A percentile compares a stretch with the other conserved stretches of the same genome.
Evolutionary conservation across 2,329 filamentous ascomycete genomes (phyloP).

Genomic region (Trichophyton simii): DNA sequence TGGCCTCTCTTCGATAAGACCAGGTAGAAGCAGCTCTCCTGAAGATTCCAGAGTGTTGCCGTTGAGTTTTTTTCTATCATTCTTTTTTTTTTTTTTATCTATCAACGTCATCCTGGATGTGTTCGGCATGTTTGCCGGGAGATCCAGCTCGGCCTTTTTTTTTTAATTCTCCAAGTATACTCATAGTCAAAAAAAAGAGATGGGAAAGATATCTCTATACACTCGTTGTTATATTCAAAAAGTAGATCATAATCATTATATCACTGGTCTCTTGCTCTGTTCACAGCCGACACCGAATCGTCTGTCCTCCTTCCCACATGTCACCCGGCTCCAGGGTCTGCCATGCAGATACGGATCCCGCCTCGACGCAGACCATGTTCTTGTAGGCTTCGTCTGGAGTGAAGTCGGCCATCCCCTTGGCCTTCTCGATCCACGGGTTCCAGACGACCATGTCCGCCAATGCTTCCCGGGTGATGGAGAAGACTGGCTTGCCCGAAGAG

Average conservation of each 20-base stretch:
- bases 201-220: not conserved
- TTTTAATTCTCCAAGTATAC: not conserved
- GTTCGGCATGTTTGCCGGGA: no score
- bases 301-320: conserved; percentile 52
- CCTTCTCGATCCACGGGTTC: conserved; percentile 91
- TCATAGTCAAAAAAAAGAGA: not conserved
- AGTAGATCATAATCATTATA: not conserved
- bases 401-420: conserved; percentile 72
- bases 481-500: conserved; percentile 48
- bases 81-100: no score
- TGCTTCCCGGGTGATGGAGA: conserved; percentile 69
- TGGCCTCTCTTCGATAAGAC: no score
- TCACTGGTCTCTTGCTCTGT: not conserved
- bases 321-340: conserved; percentile 71
- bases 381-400: conserved; percentile 79
- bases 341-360: conserved; percentile 71
- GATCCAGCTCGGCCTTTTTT: no score
- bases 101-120: no score
- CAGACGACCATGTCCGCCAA: conserved; percentile 83
- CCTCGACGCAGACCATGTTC: conserved; percentile 90
- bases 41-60: no score
- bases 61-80: no score
- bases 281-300: conserved; percentile 35
- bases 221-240: not conserved
- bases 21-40: no score